Base-by-base conservation (phyloP, 2,329 filamentous ascomycete genomes). In the Epichloe sibirici region DNA sequence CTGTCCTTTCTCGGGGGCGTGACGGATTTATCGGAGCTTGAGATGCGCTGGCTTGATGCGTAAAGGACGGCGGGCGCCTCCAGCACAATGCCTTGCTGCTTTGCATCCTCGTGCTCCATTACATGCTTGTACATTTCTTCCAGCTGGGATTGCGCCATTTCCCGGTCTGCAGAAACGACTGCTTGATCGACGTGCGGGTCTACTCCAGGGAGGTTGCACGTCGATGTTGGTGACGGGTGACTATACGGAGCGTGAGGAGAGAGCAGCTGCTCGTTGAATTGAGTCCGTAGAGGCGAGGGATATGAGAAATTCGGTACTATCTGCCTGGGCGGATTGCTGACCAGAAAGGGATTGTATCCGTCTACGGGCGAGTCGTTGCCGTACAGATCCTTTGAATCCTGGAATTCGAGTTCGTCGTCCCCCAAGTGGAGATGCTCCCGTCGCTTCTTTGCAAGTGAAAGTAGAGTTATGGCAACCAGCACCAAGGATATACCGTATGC, bases 121-220 rank as follows among this genome's bases (percentile, higher is more conserved):
- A 95, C 90, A 59, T 90, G 86, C 56, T 84, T 89, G 70, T 96
- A 97, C 66, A 97, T 82, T 61, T 88, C 82, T 67, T 95, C 90
- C 68, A 96, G 82, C 66, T 95, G 87, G 58, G 84, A 76, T 67
- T 93, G 83, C 57, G 88, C 83, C 72, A 85, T 84, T 62, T 78
- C 76, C 65, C 79, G 81, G 68, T 95, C 88, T 55, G 80, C 78
- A 54, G 85, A 79, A 25, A 96, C 78, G 15, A 95, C 78, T 54
- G 77, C 77, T 54, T 85, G 82, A 66, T 96, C 89, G 55, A 96
- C 87, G 23, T 81, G 82, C 15, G 77, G 77, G 55, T 88, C 81
- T 54, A 83, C 79, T 51, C 81, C 81, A 59, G 79, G 72, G 48
- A 74, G 63, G 53, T 71, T 62, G 54, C 71, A 63, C 4, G 73